Evolutionary conservation across 495 filamentous ascomycete genomes (phyloP), one percentile per base, ranked within the genome.

Genomic region (Xylaria palmicola): DNA sequence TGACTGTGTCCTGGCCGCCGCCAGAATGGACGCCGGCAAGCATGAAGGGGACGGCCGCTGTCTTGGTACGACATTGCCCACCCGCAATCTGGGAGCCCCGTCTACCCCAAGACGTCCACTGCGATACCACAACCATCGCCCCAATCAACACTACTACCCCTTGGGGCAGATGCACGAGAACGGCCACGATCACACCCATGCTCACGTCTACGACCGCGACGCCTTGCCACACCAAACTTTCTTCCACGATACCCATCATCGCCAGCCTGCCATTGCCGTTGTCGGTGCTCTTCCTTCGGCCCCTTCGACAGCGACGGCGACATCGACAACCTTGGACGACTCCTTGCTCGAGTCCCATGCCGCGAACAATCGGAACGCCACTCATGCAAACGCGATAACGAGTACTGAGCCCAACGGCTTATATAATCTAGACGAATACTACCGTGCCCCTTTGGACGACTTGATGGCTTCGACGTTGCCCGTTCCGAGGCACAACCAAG

Each of bases 361-460:
- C 57, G 68, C 76, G 27, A 65, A 70, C 41, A 75, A 75, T 64
- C 67, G 66, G 19, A 62, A 77, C 62, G 69, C 75, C 65, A 69
- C 65, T 59, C 59, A 74, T 68, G 67, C 72, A 64, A 72, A 72
- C 62, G 67, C 72, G 60, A 60, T 51, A 49, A 6, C 64, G 53
- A 66, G 47, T 70, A 66, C 71, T 69, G 73, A 74, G 61, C 64
- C 68, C 61, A 62, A 70, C 63, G 66, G 66, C 50, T 60, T 67
- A 60, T 62, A 71, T 67, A 72, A 81, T 57, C 80, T 80, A 36
- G 81, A 78, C 75, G 74, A 82, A 55, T 85, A 82, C 65, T 83
- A 85, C 67, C 74, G 76, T 63, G 76, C 72, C 66, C 79, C 79
- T 63, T 62, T 68, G 58, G 64, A 69, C 62, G 69, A 67, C 61